Conservation (phyloP, 2,329 filamentous ascomycete species). For the Penicillium digitatum region DNA sequence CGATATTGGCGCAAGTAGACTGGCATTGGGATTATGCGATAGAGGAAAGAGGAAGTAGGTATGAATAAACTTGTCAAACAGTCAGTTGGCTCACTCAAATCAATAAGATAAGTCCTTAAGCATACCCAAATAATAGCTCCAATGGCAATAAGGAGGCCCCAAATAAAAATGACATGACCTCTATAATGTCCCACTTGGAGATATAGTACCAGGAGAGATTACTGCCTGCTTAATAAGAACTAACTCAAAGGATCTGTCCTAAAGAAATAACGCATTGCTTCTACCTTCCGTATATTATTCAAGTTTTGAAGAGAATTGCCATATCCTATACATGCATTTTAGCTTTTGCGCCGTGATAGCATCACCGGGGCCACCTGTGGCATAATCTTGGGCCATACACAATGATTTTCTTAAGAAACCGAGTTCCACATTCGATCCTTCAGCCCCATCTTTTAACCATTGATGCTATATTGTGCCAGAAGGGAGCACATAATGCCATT, state of each 20-base stretch:
- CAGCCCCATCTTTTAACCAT: not conserved
- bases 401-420: not conserved
- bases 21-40: not conserved
- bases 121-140: not conserved
- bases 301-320: not conserved
- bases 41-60: not conserved
- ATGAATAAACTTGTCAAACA: not conserved
- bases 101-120: not conserved
- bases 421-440: not conserved
- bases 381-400: not conserved
- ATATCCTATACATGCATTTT: not conserved
- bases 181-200: not conserved
- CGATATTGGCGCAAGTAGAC: not conserved
- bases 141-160: not conserved
- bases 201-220: not conserved
- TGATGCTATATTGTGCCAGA: not conserved
- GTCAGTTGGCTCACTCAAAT: not conserved
- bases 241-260: not conserved
- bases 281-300: not conserved
- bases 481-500: not conserved
- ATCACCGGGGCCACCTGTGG: not conserved
- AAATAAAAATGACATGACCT: not conserved
- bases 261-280: not conserved
- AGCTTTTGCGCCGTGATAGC: not conserved
- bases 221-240: not conserved